These are phyloP conservation scores for Ashbya aceris DNA, from an alignment of 1,139 yeast genomes.

Conservation along the genomic window DNA sequence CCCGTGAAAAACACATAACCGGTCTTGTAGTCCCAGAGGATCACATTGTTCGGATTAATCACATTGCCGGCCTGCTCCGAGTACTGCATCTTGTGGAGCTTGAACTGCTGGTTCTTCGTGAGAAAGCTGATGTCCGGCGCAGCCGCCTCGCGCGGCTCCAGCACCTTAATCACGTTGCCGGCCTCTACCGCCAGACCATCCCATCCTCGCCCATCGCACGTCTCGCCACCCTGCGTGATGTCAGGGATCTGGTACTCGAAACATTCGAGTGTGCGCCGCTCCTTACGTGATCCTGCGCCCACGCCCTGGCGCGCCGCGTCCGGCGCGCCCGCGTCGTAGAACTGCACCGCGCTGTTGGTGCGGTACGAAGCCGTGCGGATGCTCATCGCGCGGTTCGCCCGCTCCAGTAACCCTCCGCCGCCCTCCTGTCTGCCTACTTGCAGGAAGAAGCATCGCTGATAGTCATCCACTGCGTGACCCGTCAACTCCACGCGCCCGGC, in stretches of 20 bases:
- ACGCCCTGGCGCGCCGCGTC: neutral
- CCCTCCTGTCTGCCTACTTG: neutral
- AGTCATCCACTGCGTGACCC: conserved; percentile 25
- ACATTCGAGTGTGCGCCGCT: conserved; percentile 1
- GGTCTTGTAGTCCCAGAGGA: conserved; percentile 82
- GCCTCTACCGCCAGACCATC: neutral
- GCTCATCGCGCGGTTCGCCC: conserved; percentile 5
- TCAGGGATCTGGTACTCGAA: conserved; percentile 25
- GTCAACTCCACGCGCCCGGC: conserved; percentile 10
- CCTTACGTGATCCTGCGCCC: neutral
- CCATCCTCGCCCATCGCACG: neutral
- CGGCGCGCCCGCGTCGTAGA: neutral
- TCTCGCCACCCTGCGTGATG: conserved; percentile 3
- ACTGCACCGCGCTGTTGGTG: conserved; percentile 9
- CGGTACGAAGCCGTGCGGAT: conserved; percentile 11
- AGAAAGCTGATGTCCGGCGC: conserved; percentile 3
- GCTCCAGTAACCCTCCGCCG: conserved; percentile 3
- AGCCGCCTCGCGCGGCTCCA: neutral
- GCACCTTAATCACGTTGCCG: neutral
- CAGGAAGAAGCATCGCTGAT: conserved; percentile 21
- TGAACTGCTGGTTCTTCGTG: conserved; percentile 28
- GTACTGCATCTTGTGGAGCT: conserved; percentile 21
- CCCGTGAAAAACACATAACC: conserved; percentile 91
- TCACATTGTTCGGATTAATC: conserved; percentile 40
- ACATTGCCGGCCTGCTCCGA: conserved; percentile 12